Percentiles rank a stretch among this genome's conserved stretches.
These are phyloP conservation scores for Sclerotinia spermophila DNA, from an alignment of 2,329 filamentous ascomycete species.

Conservation along the genomic window DNA sequence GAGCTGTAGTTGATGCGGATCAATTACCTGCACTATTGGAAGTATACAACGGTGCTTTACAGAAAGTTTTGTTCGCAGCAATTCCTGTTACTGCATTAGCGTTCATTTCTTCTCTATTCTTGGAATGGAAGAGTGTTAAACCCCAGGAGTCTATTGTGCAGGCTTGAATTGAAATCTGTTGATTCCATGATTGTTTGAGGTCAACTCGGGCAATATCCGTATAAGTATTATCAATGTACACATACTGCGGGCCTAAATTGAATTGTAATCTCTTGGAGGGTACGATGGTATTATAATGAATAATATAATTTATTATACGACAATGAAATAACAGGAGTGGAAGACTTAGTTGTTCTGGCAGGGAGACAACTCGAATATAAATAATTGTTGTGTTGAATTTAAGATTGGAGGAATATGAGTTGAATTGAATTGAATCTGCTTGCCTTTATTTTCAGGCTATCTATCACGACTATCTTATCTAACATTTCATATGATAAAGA, in stretches of 20 bases:
- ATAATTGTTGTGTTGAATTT: background rate
- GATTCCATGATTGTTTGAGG: background rate
- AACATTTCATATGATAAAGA: too few species aligned
- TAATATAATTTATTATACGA: background rate
- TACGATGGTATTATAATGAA: background rate
- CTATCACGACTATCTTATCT: too few species aligned
- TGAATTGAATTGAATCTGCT: background rate
- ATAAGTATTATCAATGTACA: background rate
- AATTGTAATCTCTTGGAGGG: background rate
- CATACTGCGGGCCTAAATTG: background rate
- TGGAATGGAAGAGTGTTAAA: slow-evolving; percentile 47
- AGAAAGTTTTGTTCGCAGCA: slow-evolving; percentile 51
- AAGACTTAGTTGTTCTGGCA: background rate
- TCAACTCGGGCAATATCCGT: background rate
- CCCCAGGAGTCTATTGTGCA: background rate
- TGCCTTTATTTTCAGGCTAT: background rate
- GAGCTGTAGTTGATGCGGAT: slow-evolving; percentile 41
- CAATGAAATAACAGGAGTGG: too few species aligned
- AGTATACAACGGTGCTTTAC: slow-evolving; percentile 53
- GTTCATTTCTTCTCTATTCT: slow-evolving; percentile 46
- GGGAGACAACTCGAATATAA: background rate
- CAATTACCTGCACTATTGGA: slow-evolving; percentile 45
- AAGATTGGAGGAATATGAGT: background rate
- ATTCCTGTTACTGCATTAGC: slow-evolving; percentile 47
- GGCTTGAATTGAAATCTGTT: background rate